Conservation (phyloP, 352 stramenopile species). For the Globisporangium canariense region DNA sequence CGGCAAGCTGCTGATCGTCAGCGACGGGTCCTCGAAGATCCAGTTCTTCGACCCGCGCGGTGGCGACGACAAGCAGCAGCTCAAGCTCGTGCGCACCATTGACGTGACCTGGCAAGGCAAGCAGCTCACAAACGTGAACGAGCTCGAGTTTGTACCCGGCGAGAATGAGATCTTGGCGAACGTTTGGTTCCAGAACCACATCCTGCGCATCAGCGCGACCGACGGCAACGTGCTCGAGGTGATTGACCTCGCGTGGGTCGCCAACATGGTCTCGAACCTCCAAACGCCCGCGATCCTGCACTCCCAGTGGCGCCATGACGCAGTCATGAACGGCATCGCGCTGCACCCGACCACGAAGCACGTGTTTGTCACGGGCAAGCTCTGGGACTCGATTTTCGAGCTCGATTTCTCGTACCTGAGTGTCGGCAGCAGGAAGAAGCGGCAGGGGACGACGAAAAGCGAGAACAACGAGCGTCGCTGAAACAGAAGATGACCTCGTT, state of each 20-base stretch:
- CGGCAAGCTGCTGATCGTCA: conserved; percentile 76
- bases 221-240: conserved; percentile 64
- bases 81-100: conserved; percentile 54
- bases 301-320: conserved; percentile 38
- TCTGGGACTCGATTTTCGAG: conserved; percentile 86
- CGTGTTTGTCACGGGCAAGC: conserved; percentile 76
- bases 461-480: background rate
- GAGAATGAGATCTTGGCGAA: conserved; percentile 86
- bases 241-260: conserved; percentile 67
- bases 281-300: conserved; percentile 45
- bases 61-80: conserved; percentile 15
- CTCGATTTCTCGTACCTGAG: conserved; percentile 60
- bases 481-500: background rate
- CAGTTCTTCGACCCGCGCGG: conserved; percentile 71
- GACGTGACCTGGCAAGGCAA: conserved; percentile 42
- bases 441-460: background rate
- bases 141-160: conserved; percentile 83
- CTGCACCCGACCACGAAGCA: conserved; percentile 58
- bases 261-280: conserved; percentile 56
- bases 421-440: conserved; percentile 1
- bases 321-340: conserved; percentile 90
- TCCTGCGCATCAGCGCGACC: conserved; percentile 75
- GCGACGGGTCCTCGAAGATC: conserved; percentile 75
- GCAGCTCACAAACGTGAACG: conserved; percentile 65
- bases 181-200: conserved; percentile 76